Evolutionary conservation across 352 stramenopile genomes (phyloP).

Genomic region (Globisporangium alternatum): DNA sequence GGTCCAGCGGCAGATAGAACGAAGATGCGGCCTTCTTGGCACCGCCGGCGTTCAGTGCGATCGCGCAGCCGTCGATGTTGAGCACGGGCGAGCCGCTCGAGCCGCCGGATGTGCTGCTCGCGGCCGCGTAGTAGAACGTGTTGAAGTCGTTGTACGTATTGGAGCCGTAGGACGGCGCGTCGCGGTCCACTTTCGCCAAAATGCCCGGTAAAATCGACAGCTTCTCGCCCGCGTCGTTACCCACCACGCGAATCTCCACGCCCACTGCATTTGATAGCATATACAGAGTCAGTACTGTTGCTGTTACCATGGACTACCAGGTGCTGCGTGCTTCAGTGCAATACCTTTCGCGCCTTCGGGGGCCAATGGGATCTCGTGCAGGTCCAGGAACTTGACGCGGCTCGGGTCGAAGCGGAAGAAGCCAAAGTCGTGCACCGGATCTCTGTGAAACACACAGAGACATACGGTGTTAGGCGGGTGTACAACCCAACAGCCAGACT

Average conservation of each 20-base stretch:
- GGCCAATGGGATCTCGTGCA: constrained; percentile 86
- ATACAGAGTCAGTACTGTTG: not conserved
- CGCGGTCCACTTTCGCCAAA: constrained; percentile 88
- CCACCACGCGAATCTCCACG: constrained; percentile 89
- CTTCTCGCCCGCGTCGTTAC: constrained; percentile 92
- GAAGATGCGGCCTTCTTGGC: constrained; percentile 86
- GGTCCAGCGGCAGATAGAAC: constrained; percentile 90
- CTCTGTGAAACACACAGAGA: constrained; percentile 27
- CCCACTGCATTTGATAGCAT: constrained; percentile 48
- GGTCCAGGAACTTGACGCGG: constrained; percentile 84
- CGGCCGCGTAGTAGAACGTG: constrained; percentile 91
- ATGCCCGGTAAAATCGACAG: constrained; percentile 89
- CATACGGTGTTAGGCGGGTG: not conserved
- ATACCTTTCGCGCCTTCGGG: constrained; percentile 78
- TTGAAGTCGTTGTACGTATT: constrained; percentile 91
- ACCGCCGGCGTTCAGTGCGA: constrained; percentile 90
- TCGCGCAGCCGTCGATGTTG: constrained; percentile 84
- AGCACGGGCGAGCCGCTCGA: constrained; percentile 89
- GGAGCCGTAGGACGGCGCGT: constrained; percentile 86
- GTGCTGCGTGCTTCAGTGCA: constrained; percentile 3
- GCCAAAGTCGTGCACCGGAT: constrained; percentile 92
- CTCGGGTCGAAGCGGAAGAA: constrained; percentile 89
- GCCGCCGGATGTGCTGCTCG: constrained; percentile 84
- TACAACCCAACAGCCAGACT: not conserved
- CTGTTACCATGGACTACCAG: not conserved